These are phyloP conservation scores for Edaphochlamys debaryana DNA, from an alignment of 139 green algal species.

Conservation along the genomic window DNA sequence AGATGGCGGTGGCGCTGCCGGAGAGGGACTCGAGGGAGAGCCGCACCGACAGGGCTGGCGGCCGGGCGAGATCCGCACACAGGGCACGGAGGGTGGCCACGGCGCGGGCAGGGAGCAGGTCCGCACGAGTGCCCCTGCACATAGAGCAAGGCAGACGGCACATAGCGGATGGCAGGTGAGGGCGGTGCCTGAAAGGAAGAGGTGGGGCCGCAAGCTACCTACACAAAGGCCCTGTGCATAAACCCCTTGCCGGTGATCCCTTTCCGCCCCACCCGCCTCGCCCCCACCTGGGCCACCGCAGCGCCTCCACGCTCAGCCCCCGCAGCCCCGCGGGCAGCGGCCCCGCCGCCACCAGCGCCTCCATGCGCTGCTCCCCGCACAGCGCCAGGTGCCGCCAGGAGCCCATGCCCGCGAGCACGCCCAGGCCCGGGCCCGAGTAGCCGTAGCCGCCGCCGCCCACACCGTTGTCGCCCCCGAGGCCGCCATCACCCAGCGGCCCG, in stretches of 20 bases:
- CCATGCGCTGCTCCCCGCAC: slow-evolving; percentile 23
- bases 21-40: slow-evolving; percentile 7
- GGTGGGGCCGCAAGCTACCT: too few relatives aligned
- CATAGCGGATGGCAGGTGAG: too few relatives aligned
- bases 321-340: slow-evolving; percentile 5
- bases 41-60: not conserved
- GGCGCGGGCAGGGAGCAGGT: not conserved
- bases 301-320: slow-evolving; percentile 16
- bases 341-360: slow-evolving; percentile 35
- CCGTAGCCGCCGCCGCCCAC: too few relatives aligned
- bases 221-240: too few relatives aligned
- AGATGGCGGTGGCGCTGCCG: slow-evolving; percentile 2
- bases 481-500: too few relatives aligned
- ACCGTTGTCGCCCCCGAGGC: too few relatives aligned
- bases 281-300: slow-evolving; percentile 16
- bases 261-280: too few relatives aligned
- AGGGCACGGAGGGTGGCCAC: not conserved
- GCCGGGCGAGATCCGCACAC: not conserved
- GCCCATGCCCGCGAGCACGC: not conserved
- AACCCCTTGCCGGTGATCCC: too few relatives aligned
- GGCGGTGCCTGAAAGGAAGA: too few relatives aligned
- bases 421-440: not conserved
- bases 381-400: slow-evolving; percentile 12
- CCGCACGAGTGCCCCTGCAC: slow-evolving; percentile 13
- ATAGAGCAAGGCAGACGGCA: too few relatives aligned